phyloP scores from a whole-genome alignment of 495 filamentous ascomycete species.

The Geoglossum glabrum region DNA sequence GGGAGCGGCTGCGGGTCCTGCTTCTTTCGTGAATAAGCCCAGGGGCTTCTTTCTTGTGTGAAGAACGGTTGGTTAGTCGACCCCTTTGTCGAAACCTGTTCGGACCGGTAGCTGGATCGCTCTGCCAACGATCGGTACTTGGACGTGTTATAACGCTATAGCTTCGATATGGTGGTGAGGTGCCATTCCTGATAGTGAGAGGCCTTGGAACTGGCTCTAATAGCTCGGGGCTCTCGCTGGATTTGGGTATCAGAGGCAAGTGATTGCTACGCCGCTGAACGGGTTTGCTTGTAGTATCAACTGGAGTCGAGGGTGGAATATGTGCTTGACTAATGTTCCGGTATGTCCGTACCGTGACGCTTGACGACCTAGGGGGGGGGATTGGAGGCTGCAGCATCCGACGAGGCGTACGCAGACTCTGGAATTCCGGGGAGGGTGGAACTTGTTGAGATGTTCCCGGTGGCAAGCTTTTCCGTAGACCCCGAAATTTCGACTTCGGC shows the following conservation, averaged over 20 bases:
- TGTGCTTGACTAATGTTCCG: background rate
- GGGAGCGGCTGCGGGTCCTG: background rate
- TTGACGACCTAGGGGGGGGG: background rate
- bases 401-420: background rate
- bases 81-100: background rate
- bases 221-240: background rate
- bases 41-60: background rate
- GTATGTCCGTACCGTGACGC: background rate
- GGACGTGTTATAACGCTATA: background rate
- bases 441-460: background rate
- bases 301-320: background rate
- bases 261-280: background rate
- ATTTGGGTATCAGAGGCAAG: background rate
- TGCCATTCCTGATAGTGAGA: too few relatives aligned
- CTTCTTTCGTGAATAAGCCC: background rate
- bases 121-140: background rate
- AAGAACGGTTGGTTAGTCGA: background rate
- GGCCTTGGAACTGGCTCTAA: background rate
- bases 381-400: background rate
- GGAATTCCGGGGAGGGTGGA: background rate
- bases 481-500: background rate
- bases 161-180: background rate
- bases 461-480: background rate
- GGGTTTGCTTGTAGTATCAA: background rate
- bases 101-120: background rate